These are phyloP conservation scores for Rhizomucor miehei DNA, from an alignment of 371 early-diverging fungal genomes.

Conservation along the genomic window DNA sequence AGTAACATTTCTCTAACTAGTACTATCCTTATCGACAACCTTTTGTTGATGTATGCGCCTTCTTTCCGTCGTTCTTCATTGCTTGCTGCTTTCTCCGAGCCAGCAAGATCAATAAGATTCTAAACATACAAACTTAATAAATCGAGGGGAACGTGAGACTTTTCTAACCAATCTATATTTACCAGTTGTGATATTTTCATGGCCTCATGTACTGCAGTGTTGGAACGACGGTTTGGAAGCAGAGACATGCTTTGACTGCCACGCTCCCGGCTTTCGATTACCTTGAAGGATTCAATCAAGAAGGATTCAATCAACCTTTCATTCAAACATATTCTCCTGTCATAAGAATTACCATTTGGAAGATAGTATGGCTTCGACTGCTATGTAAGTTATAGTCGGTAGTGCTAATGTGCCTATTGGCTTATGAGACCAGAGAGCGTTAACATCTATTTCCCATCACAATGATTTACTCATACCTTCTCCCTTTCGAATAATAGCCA, in stretches of 20 bases:
- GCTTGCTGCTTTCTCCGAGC: conserved; percentile 82
- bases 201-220: conserved; percentile 25
- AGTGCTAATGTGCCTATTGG: conserved; percentile 75
- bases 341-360: conserved; percentile 90
- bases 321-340: too few relatives aligned
- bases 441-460: background rate
- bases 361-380: conserved; percentile 89
- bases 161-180: background rate
- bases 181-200: conserved; percentile 71
- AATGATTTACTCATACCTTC: conserved; percentile 50
- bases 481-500: conserved; percentile 74
- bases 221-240: background rate
- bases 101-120: conserved; percentile 56
- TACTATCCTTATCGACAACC: too few relatives aligned
- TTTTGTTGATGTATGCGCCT: conserved; percentile 88
- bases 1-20: too few relatives aligned
- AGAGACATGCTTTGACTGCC: conserved; percentile 3
- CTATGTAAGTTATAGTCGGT: conserved; percentile 87
- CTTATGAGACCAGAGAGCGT: conserved; percentile 16
- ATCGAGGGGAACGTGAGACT: background rate
- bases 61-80: conserved; percentile 79
- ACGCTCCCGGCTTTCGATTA: conserved; percentile 22
- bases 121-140: background rate
- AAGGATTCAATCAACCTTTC: too few relatives aligned
- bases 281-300: too few relatives aligned